These are phyloP conservation scores for Dianthus caryophyllus DNA, from an alignment of 148 eudicot genomes.

Conservation along the genomic window DNA sequence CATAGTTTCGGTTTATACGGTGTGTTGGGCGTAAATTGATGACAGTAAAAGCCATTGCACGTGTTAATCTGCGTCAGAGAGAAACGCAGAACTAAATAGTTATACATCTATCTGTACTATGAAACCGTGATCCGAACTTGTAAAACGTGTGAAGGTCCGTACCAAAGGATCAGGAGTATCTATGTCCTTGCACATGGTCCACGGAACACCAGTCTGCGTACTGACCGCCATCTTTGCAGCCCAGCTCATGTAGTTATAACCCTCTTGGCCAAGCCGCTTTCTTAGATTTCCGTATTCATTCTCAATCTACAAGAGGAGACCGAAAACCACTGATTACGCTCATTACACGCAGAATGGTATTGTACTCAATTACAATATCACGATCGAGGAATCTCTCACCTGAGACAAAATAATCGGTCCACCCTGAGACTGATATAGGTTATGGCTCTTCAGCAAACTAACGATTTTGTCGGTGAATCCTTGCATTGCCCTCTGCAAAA, in stretches of 20 bases:
- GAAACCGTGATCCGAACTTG: not conserved
- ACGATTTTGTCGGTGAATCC: constrained; percentile 78
- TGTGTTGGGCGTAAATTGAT: constrained; percentile 65
- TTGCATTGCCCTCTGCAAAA: constrained; percentile 67
- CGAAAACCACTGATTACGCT: not conserved
- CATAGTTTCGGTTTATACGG: constrained; percentile 80
- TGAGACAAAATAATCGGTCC: constrained; percentile 91
- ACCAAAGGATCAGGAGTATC: constrained; percentile 95
- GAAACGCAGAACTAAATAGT: constrained; percentile 1
- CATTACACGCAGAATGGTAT: not conserved
- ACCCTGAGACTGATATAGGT: constrained; percentile 77
- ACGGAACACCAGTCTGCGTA: constrained; percentile 79
- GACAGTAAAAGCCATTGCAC: constrained; percentile 93
- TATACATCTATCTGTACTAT: not conserved
- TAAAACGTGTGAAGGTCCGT: constrained; percentile 13
- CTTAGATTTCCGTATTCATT: constrained; percentile 72
- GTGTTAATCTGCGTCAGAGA: constrained; percentile 62
- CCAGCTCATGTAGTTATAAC: constrained; percentile 77
- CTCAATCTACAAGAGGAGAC: constrained; percentile 53
- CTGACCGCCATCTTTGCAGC: constrained; percentile 88
- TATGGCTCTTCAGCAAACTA: constrained; percentile 64
- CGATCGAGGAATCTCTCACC: constrained; percentile 30
- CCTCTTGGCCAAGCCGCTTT: constrained; percentile 48
- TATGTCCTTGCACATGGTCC: constrained; percentile 96
- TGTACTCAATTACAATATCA: not conserved